Percentiles rank a stretch among this genome's conserved stretches.
These are phyloP conservation scores for Podaxis mareebaensis DNA, from an alignment of 768 basidiomycete genomes.

Conservation along the genomic window DNA sequence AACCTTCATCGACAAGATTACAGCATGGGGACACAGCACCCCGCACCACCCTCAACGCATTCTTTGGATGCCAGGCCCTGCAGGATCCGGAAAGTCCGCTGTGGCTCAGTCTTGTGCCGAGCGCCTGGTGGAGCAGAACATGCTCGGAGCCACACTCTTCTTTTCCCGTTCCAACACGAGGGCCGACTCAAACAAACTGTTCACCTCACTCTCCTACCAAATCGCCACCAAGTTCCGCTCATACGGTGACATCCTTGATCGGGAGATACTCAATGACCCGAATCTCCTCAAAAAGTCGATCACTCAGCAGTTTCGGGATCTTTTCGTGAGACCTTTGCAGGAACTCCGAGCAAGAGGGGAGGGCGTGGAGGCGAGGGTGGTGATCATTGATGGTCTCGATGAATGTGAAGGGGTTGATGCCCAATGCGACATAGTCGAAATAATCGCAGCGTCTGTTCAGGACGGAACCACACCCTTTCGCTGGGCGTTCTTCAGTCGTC, in stretches of 20 bases:
- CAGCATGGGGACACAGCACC: not conserved
- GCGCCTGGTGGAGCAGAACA: not conserved
- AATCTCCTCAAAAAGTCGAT: not conserved
- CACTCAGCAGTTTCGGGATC: not conserved
- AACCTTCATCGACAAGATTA: not conserved
- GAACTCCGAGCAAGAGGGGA: not conserved
- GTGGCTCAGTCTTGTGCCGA: slow-evolving; percentile 1
- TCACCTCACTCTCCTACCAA: slow-evolving; percentile 5
- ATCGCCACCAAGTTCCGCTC: not conserved
- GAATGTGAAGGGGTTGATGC: slow-evolving; percentile 9
- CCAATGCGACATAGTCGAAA: not conserved
- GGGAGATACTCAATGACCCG: not conserved
- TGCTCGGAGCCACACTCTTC: slow-evolving; percentile 2
- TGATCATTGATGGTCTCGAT: slow-evolving; percentile 19
- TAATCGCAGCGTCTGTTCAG: not conserved
- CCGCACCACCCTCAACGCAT: not conserved
- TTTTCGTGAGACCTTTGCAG: not conserved
- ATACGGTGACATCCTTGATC: not conserved
- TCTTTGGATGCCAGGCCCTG: slow-evolving; percentile 6
- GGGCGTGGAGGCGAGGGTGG: not conserved
- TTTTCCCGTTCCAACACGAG: not conserved
- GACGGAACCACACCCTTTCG: not conserved
- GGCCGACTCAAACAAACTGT: not conserved
- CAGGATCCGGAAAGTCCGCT: slow-evolving; percentile 1
- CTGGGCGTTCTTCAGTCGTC: not conserved